Evolutionary conservation across 805 yeast species (phyloP).

Genomic region (Kodamaea restingae): DNA sequence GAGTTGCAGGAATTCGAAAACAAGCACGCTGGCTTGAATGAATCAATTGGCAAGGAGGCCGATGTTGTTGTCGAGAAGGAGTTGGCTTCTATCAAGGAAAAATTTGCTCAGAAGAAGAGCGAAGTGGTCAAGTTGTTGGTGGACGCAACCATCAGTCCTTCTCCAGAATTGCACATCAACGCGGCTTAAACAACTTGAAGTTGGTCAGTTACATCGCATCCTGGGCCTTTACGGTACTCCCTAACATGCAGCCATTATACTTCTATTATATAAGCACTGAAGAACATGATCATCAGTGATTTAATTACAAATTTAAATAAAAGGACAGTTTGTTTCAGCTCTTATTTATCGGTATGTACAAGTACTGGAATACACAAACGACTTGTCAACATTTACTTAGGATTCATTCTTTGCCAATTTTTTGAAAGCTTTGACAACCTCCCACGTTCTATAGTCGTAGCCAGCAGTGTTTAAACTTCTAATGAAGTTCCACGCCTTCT

Average conservation of each 20-base stretch:
- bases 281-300: neutral
- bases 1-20: slow-evolving; percentile 73
- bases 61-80: slow-evolving; percentile 69
- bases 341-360: slow-evolving; percentile 1
- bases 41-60: slow-evolving; percentile 74
- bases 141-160: slow-evolving; percentile 74
- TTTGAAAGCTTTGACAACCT: slow-evolving; percentile 40
- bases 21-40: slow-evolving; percentile 72
- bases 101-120: slow-evolving; percentile 57
- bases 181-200: slow-evolving; percentile 32
- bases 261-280: neutral
- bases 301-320: slow-evolving; percentile 1
- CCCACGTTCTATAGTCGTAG: slow-evolving; percentile 73
- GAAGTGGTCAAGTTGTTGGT: slow-evolving; percentile 73
- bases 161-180: slow-evolving; percentile 79
- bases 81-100: slow-evolving; percentile 60
- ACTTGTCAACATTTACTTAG: neutral
- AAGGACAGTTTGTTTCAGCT: neutral
- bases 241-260: neutral
- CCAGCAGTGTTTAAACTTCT: slow-evolving; percentile 78
- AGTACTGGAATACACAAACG: neutral
- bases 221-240: neutral
- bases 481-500: slow-evolving; percentile 87
- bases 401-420: slow-evolving; percentile 35
- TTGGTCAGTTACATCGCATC: neutral